Base-by-base conservation (phyloP, 345 rosid species). In the Litchi chinensis region DNA sequence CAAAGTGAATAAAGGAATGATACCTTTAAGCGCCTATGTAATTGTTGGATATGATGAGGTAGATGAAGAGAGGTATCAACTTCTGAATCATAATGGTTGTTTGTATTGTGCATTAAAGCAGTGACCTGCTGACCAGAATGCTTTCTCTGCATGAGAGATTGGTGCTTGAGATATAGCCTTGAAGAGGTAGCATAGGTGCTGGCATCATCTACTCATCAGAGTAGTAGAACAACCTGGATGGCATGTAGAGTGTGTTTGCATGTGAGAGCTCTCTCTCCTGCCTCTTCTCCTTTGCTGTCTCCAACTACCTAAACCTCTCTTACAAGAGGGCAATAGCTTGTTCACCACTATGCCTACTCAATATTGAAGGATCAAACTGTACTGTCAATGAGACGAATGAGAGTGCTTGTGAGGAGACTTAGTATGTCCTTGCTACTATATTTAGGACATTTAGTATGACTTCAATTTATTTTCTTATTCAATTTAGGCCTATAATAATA, bases 231-330 rank as follows among this genome's bases (percentile, higher is more conserved):
- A 44, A 32, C 74, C 68, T 65, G 56, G 83, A 63, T 44, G 81
- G 68, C 63, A 77, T 65, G 0, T 64, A 65, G 43, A 46, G 48
- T 40, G 62, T 37, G 10, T 84, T 76, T 56, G 80, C 44, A 69
- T 75, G 43, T 26, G 82, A 44, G 56, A 71, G 75, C 72, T 84
- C 84, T 73, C 71, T 80, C 59, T 77, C 87, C 82, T 77, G 84
- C 65, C 87, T 87, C 85, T 82, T 85, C 82, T 82, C 87, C 78
- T 86, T 89, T 10, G 75, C 86, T 77, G 77, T 88, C 71, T 83
- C 79, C 69, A 86, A 40, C 82, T 85, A 75, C 65, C 75, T 86
- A 71, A 87, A 86, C 73, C 90, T 86, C 78, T 86, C 90, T 63
- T 82, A 89, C 80, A 86, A 50, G 26, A 88, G 84, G 59, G 84